Conservation (phyloP, 139 green algal species). For the Raphidocelis subcapitata region DNA sequence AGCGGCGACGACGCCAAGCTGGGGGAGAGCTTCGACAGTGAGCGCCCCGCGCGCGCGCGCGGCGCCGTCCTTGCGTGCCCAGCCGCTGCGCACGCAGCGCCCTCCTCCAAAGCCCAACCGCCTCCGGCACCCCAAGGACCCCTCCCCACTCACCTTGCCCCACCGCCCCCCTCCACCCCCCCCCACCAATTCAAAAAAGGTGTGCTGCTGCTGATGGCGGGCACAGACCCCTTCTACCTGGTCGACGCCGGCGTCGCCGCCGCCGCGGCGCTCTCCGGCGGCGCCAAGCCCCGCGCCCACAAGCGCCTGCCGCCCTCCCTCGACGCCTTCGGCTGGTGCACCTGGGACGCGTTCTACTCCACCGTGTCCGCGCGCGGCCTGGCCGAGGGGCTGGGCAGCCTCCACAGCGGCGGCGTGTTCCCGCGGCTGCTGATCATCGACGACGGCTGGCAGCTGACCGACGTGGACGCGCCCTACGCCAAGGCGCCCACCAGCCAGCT, state of each 20-base stretch:
- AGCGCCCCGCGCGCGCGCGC: too few species aligned
- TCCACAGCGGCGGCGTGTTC: slow-evolving; percentile 53
- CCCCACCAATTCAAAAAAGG: slow-evolving; percentile 15
- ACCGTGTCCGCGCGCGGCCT: slow-evolving; percentile 75
- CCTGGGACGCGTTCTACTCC: slow-evolving; percentile 98
- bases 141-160: background rate
- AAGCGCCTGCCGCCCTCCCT: slow-evolving; percentile 79
- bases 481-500: slow-evolving; percentile 42
- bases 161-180: background rate
- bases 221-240: slow-evolving; percentile 56
- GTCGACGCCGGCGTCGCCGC: slow-evolving; percentile 59
- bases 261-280: slow-evolving; percentile 70
- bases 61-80: too few species aligned
- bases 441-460: slow-evolving; percentile 72
- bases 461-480: slow-evolving; percentile 43
- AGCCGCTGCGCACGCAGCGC: too few species aligned
- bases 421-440: slow-evolving; percentile 87
- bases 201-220: slow-evolving; percentile 36
- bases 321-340: slow-evolving; percentile 96
- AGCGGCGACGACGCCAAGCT: slow-evolving; percentile 56
- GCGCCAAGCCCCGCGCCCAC: slow-evolving; percentile 47
- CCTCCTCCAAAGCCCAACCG: too few species aligned
- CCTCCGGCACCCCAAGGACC: background rate
- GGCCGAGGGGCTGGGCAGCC: slow-evolving; percentile 63
- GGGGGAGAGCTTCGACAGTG: slow-evolving; percentile 29